Evolutionary conservation across 2,329 filamentous ascomycete species (phyloP), one percentile per base, ranked within the genome.

Genomic region (Aspergillus felis): DNA sequence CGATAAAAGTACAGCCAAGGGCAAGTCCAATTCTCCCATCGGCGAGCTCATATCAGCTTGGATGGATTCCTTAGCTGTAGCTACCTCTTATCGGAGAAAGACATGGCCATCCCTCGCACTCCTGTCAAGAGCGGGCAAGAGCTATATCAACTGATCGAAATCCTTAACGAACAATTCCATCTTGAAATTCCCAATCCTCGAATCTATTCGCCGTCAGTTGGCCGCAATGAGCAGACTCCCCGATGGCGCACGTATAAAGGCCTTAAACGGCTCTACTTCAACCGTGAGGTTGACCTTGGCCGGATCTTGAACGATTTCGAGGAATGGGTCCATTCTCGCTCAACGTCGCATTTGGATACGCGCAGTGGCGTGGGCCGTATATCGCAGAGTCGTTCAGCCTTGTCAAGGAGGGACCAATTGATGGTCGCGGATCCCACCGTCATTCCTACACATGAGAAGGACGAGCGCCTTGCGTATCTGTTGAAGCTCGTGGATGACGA

Each of bases 81-180:
- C 44, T 50, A 10, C 24, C 7, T 28, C n/a, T 9, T 24, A 12
- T 38, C 20, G 28, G 22, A 51, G 38, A 14, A 50, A 24, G 44
- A 24, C n/a, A 62, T 63, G 60, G 28, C 47, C 24, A 25, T 41
- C 27, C 54, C 59, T n/a, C 54, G 44, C n/a, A 72, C 69, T 20
- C 68, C 70, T 32, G 52, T 61, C 12, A 65, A 58, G 32, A 65
- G 55, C 38, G 66, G 65, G n/a, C 48, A 60, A 32, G 62, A 65
- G 35, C 61, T 73, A 44, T 54, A 63, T 20, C 51, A 64, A 8
- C 57, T 71, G 9, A 68, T 77, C 50, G 59, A 71, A 28, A 29
- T 53, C 3, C 62, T 78, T 42, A 78, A 76, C 60, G 53, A 64
- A 2, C 57, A 63, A 32, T 78, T 70, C 60, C 65, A 64, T 2